These are phyloP conservation scores for Xerocomus amazonicus DNA, from an alignment of 1,284 basidiomycete genomes.

Conservation along the genomic window DNA sequence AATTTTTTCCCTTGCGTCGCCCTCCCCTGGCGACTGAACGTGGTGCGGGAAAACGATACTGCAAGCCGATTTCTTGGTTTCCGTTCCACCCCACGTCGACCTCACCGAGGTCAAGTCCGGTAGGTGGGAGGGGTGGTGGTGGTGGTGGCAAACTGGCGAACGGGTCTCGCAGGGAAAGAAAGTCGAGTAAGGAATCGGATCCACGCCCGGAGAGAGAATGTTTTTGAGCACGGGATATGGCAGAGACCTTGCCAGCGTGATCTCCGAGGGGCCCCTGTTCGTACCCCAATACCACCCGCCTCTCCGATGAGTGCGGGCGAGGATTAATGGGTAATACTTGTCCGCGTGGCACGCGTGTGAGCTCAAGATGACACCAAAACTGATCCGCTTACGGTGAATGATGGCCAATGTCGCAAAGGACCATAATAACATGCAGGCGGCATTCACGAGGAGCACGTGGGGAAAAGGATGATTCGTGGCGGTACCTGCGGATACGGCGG, in stretches of 20 bases:
- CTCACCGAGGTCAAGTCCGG: constrained; percentile 28
- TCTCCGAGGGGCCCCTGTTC: constrained; percentile 1
- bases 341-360: constrained; percentile 1
- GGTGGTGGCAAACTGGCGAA: constrained; percentile 33
- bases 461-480: not conserved
- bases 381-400: constrained; percentile 24
- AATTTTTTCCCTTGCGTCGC: constrained; percentile 17
- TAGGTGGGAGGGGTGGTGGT: constrained; percentile 29
- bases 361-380: not conserved
- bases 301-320: constrained; percentile 6
- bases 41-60: constrained; percentile 33
- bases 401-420: constrained; percentile 17
- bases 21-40: constrained; percentile 28
- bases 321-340: constrained; percentile 23
- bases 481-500: constrained; percentile 6
- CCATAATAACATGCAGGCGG: constrained; percentile 27
- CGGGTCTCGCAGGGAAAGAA: constrained; percentile 34
- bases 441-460: constrained; percentile 16
- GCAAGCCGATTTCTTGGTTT: constrained; percentile 23
- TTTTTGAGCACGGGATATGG: constrained; percentile 13
- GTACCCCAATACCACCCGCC: not conserved
- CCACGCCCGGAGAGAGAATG: constrained; percentile 20
- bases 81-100: constrained; percentile 27
- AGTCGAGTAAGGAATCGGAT: constrained; percentile 31
- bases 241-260: not conserved